Base-by-base conservation (phyloP, 176 grass and related monocot species). In the Cenchrus fungigraminus region DNA sequence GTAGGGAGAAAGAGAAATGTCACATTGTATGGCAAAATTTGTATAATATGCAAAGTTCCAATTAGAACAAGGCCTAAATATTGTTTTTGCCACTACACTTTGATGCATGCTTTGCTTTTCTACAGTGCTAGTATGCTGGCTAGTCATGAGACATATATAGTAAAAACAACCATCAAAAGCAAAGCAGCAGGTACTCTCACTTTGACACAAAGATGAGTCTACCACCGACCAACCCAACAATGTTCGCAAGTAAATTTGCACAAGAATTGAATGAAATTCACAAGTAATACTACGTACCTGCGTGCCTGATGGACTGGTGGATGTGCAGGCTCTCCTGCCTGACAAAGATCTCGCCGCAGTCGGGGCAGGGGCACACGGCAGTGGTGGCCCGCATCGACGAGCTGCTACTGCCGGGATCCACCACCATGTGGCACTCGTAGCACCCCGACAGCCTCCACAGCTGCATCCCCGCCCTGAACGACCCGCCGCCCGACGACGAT, bases 371-470 rank as follows among this genome's bases (percentile, higher is more conserved):
- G 34, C 34, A 34, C 34, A 34, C 34, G 34, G 34, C 34, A 1
- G 34, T 34, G 69, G 44, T 73, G 14, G 92, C 77, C 8, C 87
- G 77, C 90, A 92, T 34, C 34, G 34, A 87, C 22, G 79, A n/a
- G 72, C 40, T 43, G 37, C 82, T 86, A 19, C 95, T 89, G 34
- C 95, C 84, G 46, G 34, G 87, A 60, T 98, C 93, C 37, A 95
- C 93, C 62, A 92, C 93, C 78, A 84, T 90, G 81, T 98, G 96
- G 81, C 96, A 98, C 89, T 98, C 96, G 79, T 98, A 95, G 86
- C 96, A 98, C 51, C 91, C 93, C 9, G 95, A 95, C 56, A 98
- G 88, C 87, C 93, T 6, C 46, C 91, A 64, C 58, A 98, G 86
- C 40, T 92, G 84, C 88, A 96, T 89, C 6, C 88, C 82, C 19